Evolutionary conservation across 352 stramenopile genomes (phyloP).

Genomic region (Stephanocyclus meneghinianus): DNA sequence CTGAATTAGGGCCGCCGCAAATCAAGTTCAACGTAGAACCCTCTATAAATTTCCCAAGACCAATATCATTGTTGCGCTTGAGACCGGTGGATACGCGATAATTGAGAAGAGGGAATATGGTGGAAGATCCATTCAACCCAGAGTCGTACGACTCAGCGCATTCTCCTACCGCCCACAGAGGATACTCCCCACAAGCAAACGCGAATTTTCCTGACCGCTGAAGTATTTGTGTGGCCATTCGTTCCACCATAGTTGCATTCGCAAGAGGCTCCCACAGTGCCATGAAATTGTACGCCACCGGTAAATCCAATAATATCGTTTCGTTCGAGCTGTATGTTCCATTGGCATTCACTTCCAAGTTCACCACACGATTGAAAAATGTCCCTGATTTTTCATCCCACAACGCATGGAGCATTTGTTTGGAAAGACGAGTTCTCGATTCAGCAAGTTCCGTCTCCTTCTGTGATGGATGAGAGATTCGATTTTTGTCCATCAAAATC

Average conservation of each 20-base stretch:
- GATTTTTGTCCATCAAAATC: constrained; percentile 50
- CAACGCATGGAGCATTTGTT: constrained; percentile 36
- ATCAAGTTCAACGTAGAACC: constrained; percentile 48
- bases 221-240: constrained; percentile 47
- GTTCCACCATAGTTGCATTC: constrained; percentile 33
- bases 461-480: constrained; percentile 17
- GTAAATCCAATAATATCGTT: constrained; percentile 24
- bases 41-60: constrained; percentile 35
- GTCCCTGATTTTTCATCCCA: constrained; percentile 37
- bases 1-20: constrained; percentile 35
- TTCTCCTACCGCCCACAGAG: constrained; percentile 49
- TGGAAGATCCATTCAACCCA: not conserved
- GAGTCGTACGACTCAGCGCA: constrained; percentile 16
- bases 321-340: constrained; percentile 12
- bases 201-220: constrained; percentile 45
- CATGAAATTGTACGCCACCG: constrained; percentile 36
- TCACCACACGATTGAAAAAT: constrained; percentile 40
- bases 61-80: constrained; percentile 24
- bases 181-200: constrained; percentile 53
- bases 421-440: constrained; percentile 3
- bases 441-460: constrained; percentile 17
- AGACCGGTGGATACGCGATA: constrained; percentile 52
- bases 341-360: constrained; percentile 1
- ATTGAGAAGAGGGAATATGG: constrained; percentile 38
- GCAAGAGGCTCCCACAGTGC: constrained; percentile 28